Base-by-base conservation (phyloP, 768 basidiomycete genomes). In the Mycena pura region DNA sequence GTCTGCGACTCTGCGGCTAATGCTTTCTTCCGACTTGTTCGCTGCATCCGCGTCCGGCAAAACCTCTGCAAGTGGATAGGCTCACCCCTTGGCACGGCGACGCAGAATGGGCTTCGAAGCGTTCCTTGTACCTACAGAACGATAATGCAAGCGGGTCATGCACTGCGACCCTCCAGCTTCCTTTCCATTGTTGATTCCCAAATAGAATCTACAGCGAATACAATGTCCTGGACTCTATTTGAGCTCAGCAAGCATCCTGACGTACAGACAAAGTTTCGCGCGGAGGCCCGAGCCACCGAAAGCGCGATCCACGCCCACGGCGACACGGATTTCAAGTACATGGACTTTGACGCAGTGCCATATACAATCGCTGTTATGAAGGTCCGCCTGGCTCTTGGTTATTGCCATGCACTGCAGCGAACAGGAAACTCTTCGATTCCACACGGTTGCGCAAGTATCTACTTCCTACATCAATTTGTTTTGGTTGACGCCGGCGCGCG, bases 181-280 rank as follows among this genome's bases (percentile, higher is more conserved):
- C 22, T 13, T 31, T 14, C n/a, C n/a, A 14, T 19, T 41, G 10
- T 27, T 41, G 6, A 13, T 21, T 9, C 2, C 17, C n/a, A 3
- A 10, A 14, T 90, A 68, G 89, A 88, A 69, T 89, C 88, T 3
- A 86, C 83, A 47, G 81, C 88, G 6, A 84, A 80, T 32, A 78
- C 82, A 2, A 49, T 88, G 29, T 78, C 80, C 56, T 92, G 89
- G 88, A 79, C 84, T 6, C 73, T 92, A 4, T 76, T 88, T 54
- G 86, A 88, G 65, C 79, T 94, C 4, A 82, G 87, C 3, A 80
- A 77, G 38, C 74, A 86, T 61, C 86, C 84, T 0, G 77, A 84
- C 13, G 70, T 86, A 2, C 91, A 94, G 69, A 72, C 74, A 4
- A 80, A 78, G 57, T 82, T 93, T 24, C 84, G 92, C 13, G 74